A percentile compares a stretch with the other conserved stretches of the same genome.
These are phyloP conservation scores for Pythium phragmiticola DNA, from an alignment of 352 stramenopile species.

Conservation along the genomic window DNA sequence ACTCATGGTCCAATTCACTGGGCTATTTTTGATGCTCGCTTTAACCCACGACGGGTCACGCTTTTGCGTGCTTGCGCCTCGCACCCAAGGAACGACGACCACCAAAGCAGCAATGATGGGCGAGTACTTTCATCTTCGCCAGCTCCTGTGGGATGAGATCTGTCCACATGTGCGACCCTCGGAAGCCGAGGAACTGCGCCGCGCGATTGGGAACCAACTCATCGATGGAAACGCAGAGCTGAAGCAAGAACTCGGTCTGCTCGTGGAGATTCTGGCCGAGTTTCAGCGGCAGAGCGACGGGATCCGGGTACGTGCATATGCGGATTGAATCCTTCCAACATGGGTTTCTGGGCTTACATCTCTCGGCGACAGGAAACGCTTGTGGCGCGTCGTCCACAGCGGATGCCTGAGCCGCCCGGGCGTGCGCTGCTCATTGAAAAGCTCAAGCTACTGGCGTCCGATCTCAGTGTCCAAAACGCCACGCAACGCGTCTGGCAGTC, in stretches of 20 bases:
- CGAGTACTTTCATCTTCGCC: constrained; percentile 69
- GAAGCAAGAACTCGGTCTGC: constrained; percentile 47
- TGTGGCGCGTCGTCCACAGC: constrained; percentile 35
- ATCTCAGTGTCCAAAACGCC: constrained; percentile 32
- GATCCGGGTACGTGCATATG: constrained; percentile 46
- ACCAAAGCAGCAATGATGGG: constrained; percentile 26
- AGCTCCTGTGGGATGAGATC: constrained; percentile 78
- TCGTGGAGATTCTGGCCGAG: constrained; percentile 75
- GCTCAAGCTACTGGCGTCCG: constrained; percentile 57
- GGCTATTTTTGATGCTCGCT: constrained; percentile 3
- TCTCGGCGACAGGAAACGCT: constrained; percentile 49
- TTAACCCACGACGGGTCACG: not conserved
- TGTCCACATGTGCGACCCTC: constrained; percentile 44
- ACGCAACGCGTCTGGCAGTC: constrained; percentile 13
- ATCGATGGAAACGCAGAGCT: constrained; percentile 77
- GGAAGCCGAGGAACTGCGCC: constrained; percentile 63
- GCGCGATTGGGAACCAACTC: constrained; percentile 51
- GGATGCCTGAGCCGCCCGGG: constrained; percentile 60
- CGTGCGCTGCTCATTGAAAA: constrained; percentile 69
- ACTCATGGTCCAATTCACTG: not conserved
- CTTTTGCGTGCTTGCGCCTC: not conserved
- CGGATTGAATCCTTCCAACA: not conserved
- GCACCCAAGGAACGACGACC: constrained; percentile 1
- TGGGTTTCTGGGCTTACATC: not conserved
- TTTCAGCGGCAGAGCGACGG: constrained; percentile 79